A percentile compares a stretch with the other conserved stretches of the same genome.
Conservation (phyloP, 139 green algal species). For the Chlorella sp. region DNA sequence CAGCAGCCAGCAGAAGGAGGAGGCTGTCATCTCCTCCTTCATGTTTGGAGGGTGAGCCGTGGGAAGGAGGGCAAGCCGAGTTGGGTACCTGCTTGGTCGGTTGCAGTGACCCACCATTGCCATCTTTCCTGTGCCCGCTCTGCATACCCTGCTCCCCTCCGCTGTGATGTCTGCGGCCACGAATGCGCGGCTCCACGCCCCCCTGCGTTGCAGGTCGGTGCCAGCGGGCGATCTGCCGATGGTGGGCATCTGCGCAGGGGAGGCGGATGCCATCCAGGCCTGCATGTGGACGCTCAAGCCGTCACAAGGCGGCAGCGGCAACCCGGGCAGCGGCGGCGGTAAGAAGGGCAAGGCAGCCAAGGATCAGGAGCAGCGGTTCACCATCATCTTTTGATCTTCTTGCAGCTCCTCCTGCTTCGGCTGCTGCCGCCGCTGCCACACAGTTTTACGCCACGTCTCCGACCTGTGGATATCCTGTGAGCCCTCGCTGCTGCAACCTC, state of each 20-base stretch:
- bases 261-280: conserved; percentile 13
- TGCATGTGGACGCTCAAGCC: conserved; percentile 24
- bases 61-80: too few relatives aligned
- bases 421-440: neutral
- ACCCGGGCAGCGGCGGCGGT: neutral
- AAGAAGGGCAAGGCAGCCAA: neutral
- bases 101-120: too few relatives aligned
- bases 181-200: too few relatives aligned
- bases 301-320: neutral
- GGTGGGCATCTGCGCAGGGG: conserved; percentile 10
- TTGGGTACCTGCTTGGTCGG: too few relatives aligned
- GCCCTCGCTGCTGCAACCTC: too few relatives aligned
- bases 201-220: neutral
- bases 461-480: too few relatives aligned
- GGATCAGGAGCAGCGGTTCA: conserved; percentile 15
- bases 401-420: neutral
- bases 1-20: conserved; percentile 9
- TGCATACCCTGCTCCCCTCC: neutral
- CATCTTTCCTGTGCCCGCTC: neutral
- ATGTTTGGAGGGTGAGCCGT: conserved; percentile 28
- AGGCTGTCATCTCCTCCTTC: neutral
- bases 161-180: neutral
- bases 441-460: neutral
- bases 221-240: neutral
- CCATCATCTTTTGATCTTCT: conserved; percentile 11